phyloP scores from a whole-genome alignment of 1,284 basidiomycete genomes.

The Leucoagaricus sp. region DNA sequence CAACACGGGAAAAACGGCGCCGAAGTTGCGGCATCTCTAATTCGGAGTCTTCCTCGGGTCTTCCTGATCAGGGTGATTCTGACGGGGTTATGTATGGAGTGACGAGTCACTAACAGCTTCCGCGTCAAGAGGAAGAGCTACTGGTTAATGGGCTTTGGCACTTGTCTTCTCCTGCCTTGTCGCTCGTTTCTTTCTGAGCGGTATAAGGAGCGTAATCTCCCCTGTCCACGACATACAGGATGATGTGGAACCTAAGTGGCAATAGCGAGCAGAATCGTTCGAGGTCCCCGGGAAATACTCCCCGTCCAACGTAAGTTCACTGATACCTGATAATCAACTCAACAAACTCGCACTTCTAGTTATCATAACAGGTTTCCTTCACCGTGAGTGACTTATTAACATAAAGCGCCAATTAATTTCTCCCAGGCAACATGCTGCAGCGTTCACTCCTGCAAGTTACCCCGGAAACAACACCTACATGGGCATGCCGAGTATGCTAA shows the following conservation, averaged over 20 bases:
- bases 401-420: background rate
- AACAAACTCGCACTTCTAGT: background rate
- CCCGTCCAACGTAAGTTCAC: constrained; percentile 27
- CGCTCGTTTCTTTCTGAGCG: background rate
- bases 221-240: constrained; percentile 20
- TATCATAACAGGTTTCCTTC: constrained; percentile 22
- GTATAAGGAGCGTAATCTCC: background rate
- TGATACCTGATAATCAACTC: background rate
- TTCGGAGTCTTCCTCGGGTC: too few relatives aligned
- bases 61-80: too few relatives aligned
- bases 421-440: constrained; percentile 4
- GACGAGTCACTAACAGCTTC: too few relatives aligned
- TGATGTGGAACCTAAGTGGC: constrained; percentile 39
- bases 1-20: too few relatives aligned
- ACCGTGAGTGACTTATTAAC: constrained; percentile 17
- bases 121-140: too few relatives aligned
- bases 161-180: too few relatives aligned
- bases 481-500: constrained; percentile 16
- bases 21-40: too few relatives aligned
- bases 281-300: constrained; percentile 15
- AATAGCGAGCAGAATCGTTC: constrained; percentile 22
- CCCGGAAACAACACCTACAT: constrained; percentile 16
- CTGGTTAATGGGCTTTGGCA: too few relatives aligned
- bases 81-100: too few relatives aligned
- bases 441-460: constrained; percentile 4